Base-by-base conservation (phyloP, 1,284 basidiomycete species). In the Coriolopsis trogii region DNA sequence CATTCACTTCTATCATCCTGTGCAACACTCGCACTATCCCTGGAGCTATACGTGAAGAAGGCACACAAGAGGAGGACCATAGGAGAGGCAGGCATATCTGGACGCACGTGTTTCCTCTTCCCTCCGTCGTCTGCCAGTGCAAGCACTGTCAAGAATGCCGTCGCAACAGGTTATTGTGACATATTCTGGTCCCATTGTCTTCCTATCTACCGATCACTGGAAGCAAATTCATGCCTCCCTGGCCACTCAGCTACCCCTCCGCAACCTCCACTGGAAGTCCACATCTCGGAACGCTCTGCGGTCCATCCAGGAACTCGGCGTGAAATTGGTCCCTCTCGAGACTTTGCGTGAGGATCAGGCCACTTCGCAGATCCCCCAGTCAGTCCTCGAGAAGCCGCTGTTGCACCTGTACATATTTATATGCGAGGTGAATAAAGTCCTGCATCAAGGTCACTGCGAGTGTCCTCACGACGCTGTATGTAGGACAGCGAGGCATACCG, bases 181-280 rank as follows among this genome's bases (percentile, higher is more conserved):
- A 6, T 89, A 86, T 61, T 74, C 85, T 29, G 81, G 83, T 5
- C 75, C 84, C n/a, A 75, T 77, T 15, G 68, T 79, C 20, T 84
- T 87, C 60, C 73, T 88, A 20, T 74, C 81, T 13, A 87, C 89
- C 1, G 80, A 83, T 38, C 82, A 78, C 60, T 91, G 88, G 84
- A 78, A 76, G 48, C 84, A 89, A 63, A 80, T 93, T 23, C 77
- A 85, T 58, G 72, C 75, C 18, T 85, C 85, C 3, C 74, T 93
- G 46, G 72, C 75, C 24, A 79, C 80, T 0, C 93, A 95, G 62
- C 73, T 96, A 10, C 95, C 95, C 0, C 75, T 98, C 44, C 85
- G 88, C 46, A 95, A 89, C 70, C 79, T 97, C 18, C 91, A 96
- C 69, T 97, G 95, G 95, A 95, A 90, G 68, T 81, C 90, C 24